phyloP scores from a whole-genome alignment of 2,329 filamentous ascomycete species.

The Aspergillus quadrilineatus region DNA sequence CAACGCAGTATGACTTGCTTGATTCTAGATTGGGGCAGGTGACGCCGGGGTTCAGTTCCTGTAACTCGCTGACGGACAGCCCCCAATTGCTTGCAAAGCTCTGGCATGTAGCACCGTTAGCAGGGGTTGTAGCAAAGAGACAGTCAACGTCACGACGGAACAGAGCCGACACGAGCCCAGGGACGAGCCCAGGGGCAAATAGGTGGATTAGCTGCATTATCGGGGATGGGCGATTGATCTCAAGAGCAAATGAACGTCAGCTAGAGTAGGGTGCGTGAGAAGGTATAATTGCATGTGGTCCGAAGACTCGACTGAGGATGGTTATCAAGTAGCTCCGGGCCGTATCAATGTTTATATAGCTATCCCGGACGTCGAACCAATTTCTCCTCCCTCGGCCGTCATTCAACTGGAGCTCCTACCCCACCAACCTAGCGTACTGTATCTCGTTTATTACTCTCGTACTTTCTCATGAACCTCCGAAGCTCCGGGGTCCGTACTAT shows the following conservation, averaged over 20 bases:
- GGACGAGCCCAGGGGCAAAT: not conserved
- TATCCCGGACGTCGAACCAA: no score
- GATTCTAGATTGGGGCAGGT: conserved; percentile 23
- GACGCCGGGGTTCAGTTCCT: conserved; percentile 27
- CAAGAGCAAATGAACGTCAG: not conserved
- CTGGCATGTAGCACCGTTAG: conserved; percentile 27
- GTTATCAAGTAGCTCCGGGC: no score
- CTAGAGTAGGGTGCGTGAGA: no score
- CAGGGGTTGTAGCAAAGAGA: not conserved
- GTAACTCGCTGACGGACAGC: conserved; percentile 21
- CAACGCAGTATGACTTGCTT: conserved; percentile 14
- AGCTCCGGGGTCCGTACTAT: no score
- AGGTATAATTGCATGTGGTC: no score
- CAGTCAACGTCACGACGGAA: not conserved
- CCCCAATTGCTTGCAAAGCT: conserved; percentile 27
- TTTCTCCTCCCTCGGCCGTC: no score
- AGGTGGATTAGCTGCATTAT: not conserved
- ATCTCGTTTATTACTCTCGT: no score
- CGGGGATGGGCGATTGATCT: not conserved
- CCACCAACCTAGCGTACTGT: no score
- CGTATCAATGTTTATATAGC: no score
- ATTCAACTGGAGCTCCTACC: no score
- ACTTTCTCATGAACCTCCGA: no score
- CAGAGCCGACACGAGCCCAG: not conserved
- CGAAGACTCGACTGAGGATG: no score